Conservation (phyloP, 257 asterid genomes). For the Fraxinus quadrangulata region DNA sequence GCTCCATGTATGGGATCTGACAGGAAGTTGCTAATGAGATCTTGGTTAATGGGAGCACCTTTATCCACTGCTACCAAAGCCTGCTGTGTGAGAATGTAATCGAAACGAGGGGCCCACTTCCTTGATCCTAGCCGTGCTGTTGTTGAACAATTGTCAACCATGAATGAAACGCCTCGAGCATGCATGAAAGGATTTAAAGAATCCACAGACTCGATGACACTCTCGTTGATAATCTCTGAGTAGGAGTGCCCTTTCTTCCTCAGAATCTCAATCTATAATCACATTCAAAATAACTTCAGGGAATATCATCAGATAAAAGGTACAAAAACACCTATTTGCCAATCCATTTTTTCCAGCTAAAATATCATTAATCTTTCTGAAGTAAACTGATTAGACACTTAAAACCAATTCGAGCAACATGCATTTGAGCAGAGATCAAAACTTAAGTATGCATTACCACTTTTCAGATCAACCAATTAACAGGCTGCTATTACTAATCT, state of each 20-base stretch:
- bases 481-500: not conserved
- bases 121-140: slow-evolving; percentile 92
- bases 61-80: slow-evolving; percentile 82
- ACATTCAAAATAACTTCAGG: slow-evolving; percentile 4
- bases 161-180: slow-evolving; percentile 91
- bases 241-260: slow-evolving; percentile 96
- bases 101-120: slow-evolving; percentile 96
- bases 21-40: slow-evolving; percentile 83
- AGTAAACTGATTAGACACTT: not conserved
- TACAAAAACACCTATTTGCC: too few species aligned
- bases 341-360: not conserved
- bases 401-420: too few species aligned
- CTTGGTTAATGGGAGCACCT: slow-evolving; percentile 61
- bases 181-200: slow-evolving; percentile 96
- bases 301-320: not conserved
- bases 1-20: slow-evolving; percentile 87
- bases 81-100: slow-evolving; percentile 85
- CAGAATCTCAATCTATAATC: slow-evolving; percentile 72
- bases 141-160: slow-evolving; percentile 98
- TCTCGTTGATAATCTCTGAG: slow-evolving; percentile 90
- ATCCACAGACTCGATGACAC: slow-evolving; percentile 88
- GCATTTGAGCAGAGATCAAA: too few species aligned
- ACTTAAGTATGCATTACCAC: not conserved
- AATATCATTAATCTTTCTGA: not conserved
- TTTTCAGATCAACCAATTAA: not conserved